Conservation (phyloP, 2,329 filamentous ascomycete genomes). For the Sarocladium oryzae region DNA sequence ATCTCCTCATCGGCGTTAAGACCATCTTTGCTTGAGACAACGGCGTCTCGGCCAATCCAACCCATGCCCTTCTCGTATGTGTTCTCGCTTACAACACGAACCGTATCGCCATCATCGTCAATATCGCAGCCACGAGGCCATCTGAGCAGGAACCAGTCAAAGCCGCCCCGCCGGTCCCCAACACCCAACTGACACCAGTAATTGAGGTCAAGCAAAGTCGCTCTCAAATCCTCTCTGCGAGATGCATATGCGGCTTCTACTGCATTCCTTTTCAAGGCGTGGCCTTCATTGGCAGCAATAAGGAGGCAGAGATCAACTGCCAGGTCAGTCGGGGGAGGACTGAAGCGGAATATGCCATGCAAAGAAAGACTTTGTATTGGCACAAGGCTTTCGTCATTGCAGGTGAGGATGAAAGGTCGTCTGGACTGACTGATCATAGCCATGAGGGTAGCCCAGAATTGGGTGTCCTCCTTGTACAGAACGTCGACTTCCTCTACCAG, state of each 20-base stretch:
- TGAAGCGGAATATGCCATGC: constrained; percentile 77
- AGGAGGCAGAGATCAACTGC: constrained; percentile 76
- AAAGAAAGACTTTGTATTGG: constrained; percentile 69
- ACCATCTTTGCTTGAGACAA: constrained; percentile 24
- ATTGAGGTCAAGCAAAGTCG: constrained; percentile 75
- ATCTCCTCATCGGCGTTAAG: constrained; percentile 53
- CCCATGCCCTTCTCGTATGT: constrained; percentile 79
- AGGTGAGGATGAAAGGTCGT: constrained; percentile 89
- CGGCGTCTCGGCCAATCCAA: constrained; percentile 58
- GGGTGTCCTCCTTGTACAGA: constrained; percentile 90
- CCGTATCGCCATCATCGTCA: constrained; percentile 57
- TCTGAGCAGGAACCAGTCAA: constrained; percentile 81
- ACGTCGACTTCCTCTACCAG: constrained; percentile 90
- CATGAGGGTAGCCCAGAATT: constrained; percentile 83
- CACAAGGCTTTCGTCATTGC: constrained; percentile 82
- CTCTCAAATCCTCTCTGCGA: constrained; percentile 67
- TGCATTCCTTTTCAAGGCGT: constrained; percentile 62
- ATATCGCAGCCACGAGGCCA: constrained; percentile 68
- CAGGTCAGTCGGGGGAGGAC: constrained; percentile 56
- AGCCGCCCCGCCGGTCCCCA: constrained; percentile 78
- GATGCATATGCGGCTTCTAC: constrained; percentile 64
- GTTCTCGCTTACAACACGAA: constrained; percentile 73
- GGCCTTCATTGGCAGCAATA: constrained; percentile 82
- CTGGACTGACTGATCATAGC: constrained; percentile 77
- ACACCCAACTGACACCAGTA: constrained; percentile 98